These are phyloP conservation scores for Aspergillus baeticus DNA, from an alignment of 495 filamentous ascomycete genomes.

Conservation along the genomic window DNA sequence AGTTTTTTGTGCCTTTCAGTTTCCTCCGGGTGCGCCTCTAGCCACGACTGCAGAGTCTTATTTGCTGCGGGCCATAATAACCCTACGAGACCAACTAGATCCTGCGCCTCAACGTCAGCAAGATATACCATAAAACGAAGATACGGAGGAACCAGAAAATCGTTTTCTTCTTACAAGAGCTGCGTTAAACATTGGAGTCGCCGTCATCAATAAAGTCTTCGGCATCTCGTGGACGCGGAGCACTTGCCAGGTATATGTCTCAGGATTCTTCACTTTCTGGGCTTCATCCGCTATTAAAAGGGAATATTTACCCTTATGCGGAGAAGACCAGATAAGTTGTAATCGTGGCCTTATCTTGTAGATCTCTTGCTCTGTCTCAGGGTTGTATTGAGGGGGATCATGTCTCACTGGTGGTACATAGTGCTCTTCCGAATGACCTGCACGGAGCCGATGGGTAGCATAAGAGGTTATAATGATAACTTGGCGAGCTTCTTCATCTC, in stretches of 20 bases:
- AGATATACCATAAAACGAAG: no score
- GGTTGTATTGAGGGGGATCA: background rate
- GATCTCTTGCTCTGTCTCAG: background rate
- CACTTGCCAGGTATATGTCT: background rate
- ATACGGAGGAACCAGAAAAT: no score
- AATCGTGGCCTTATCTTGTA: background rate
- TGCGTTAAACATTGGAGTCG: background rate
- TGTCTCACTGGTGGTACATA: background rate
- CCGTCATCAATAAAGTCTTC: background rate
- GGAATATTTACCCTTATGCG: background rate
- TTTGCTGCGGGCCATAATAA: background rate
- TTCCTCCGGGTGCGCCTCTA: background rate
- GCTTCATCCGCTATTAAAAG: background rate
- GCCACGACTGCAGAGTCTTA: background rate
- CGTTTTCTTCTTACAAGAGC: background rate
- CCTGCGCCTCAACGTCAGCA: background rate
- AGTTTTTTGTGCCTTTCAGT: background rate
- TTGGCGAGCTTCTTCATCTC: background rate
- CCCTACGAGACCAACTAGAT: background rate
- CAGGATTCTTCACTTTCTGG: background rate
- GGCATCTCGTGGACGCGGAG: background rate
- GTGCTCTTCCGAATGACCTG: background rate
- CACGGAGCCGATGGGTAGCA: background rate
- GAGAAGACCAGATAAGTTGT: background rate
- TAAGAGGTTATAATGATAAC: background rate